Percentiles rank a stretch among this genome's conserved stretches.
Evolutionary conservation across 495 filamentous ascomycete species (phyloP).

Genomic region (Sabuloglossum arenarium): DNA sequence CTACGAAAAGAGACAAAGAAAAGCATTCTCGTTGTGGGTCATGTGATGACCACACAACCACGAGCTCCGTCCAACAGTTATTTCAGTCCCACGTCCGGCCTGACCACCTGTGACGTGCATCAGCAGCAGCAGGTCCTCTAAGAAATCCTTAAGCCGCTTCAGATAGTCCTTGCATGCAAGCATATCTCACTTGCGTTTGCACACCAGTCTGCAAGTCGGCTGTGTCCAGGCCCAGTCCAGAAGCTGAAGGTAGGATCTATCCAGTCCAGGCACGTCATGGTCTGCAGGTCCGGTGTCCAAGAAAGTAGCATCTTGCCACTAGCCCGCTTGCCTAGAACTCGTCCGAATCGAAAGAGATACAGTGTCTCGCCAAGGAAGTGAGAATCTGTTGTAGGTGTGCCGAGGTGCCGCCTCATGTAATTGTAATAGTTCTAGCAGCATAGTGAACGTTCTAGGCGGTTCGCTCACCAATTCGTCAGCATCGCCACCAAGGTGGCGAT

Average conservation of each 20-base stretch:
- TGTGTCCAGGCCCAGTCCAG: neutral
- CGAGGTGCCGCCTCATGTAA: too few species aligned
- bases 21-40: too few species aligned
- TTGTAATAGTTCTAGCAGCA: too few species aligned
- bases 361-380: neutral
- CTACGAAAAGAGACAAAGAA: too few species aligned
- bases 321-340: neutral
- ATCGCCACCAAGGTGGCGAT: too few species aligned
- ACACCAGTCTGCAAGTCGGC: too few species aligned
- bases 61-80: too few species aligned
- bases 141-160: slow-evolving; percentile 7
- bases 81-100: slow-evolving; percentile 13
- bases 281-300: neutral
- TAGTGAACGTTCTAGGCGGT: too few species aligned
- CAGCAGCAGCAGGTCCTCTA: slow-evolving; percentile 11
- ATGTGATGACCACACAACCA: too few species aligned
- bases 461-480: too few species aligned
- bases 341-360: neutral
- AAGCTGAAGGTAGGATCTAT: neutral
- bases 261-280: neutral
- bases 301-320: neutral
- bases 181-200: neutral
- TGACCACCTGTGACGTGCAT: slow-evolving; percentile 13
- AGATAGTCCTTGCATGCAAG: neutral
- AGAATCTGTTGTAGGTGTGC: too few species aligned